Evolutionary conservation across 306 rosid genomes (phyloP).

Genomic region (Pterocarpus macrocarpus): DNA sequence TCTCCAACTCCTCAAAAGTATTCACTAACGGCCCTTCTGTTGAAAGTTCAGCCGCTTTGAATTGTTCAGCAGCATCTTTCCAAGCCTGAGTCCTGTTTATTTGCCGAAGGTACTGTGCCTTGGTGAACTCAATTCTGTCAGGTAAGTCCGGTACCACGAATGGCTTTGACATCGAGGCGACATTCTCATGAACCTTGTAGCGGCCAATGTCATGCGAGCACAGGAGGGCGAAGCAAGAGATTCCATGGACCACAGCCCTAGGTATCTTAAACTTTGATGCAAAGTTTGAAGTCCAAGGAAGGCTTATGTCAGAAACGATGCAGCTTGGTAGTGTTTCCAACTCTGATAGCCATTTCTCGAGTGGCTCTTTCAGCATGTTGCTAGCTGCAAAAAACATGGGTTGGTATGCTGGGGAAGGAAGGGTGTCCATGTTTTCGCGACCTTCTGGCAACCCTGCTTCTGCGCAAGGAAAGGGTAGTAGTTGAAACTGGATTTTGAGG

Average conservation of each 20-base stretch:
- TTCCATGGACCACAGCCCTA: conserved; percentile 64
- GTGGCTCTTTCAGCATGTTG: conserved; percentile 57
- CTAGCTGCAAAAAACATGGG: conserved; percentile 36
- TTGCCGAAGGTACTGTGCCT: conserved; percentile 67
- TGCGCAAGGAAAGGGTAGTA: conserved; percentile 61
- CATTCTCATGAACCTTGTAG: conserved; percentile 51
- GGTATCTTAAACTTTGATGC: conserved; percentile 66
- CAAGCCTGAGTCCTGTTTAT: conserved; percentile 27
- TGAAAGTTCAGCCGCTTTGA: too few relatives aligned
- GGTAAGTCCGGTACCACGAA: conserved; percentile 67
- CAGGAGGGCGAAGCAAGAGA: conserved; percentile 69
- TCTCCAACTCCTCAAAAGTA: conserved; percentile 66
- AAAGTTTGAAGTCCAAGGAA: conserved; percentile 61
- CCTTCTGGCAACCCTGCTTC: conserved; percentile 73
- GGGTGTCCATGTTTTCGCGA: conserved; percentile 65
- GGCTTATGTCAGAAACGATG: conserved; percentile 62
- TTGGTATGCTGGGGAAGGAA: conserved; percentile 51
- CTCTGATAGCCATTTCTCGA: conserved; percentile 54
- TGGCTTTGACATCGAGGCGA: conserved; percentile 56
- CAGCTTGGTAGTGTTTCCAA: conserved; percentile 54
- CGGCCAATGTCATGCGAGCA: conserved; percentile 58
- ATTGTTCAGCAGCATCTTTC: conserved; percentile 49
- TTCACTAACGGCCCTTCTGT: conserved; percentile 70
- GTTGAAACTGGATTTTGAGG: conserved; percentile 53
- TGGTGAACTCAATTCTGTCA: conserved; percentile 61